phyloP scores from a whole-genome alignment of 2,329 filamentous ascomycete species.

The Venturiaceae sp. region DNA sequence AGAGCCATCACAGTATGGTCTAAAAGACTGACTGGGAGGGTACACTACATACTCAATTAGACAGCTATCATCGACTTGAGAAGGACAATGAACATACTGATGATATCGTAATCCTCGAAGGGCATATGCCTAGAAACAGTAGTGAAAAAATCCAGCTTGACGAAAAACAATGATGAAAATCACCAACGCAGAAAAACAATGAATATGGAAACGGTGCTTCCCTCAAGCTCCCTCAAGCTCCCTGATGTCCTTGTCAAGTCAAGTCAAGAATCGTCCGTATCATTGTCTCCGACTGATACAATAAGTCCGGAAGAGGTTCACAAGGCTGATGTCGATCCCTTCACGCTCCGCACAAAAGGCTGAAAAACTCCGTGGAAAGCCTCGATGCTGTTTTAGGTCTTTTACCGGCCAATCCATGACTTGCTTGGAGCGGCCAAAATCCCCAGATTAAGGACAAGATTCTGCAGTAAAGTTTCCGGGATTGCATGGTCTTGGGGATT shows the following conservation, averaged over 20 bases:
- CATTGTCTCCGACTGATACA: background rate
- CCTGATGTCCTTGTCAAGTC: background rate
- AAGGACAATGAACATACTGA: background rate
- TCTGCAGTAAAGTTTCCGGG: no score
- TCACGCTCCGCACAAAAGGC: background rate
- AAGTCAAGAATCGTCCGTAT: background rate
- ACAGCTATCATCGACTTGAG: background rate
- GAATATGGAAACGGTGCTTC: no score
- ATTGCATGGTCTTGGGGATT: no score
- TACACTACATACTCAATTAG: background rate
- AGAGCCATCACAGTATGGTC: conserved; percentile 1
- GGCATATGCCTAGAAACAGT: background rate
- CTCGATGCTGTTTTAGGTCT: no score
- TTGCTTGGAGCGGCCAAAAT: no score
- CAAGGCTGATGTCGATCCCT: background rate
- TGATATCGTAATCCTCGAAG: conserved; percentile 4
- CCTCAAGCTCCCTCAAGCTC: no score
- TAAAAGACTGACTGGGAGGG: background rate
- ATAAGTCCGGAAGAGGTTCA: background rate
- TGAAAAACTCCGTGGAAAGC: background rate
- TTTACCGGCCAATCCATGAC: no score
- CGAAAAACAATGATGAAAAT: background rate
- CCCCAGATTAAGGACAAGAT: no score
- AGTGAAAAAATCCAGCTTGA: background rate
- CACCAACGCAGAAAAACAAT: background rate